Percentiles rank a stretch among this genome's conserved stretches.
These are phyloP conservation scores for Centrapalus pauciflorus DNA, from an alignment of 129 eudicot genomes.

Conservation along the genomic window DNA sequence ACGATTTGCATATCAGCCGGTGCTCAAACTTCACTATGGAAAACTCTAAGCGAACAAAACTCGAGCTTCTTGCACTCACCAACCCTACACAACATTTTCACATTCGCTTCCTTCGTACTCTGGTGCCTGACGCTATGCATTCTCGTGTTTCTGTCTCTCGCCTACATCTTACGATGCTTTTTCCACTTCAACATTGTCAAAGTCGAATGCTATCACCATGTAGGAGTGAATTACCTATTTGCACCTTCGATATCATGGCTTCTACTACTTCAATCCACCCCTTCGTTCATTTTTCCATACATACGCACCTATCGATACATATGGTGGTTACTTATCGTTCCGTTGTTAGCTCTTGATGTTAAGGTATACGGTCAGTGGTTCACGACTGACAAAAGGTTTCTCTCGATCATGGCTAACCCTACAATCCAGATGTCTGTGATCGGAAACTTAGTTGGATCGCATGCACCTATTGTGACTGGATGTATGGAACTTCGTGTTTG, in stretches of 20 bases:
- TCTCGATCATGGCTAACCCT: slow-evolving; percentile 77
- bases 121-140: slow-evolving; percentile 50
- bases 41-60: slow-evolving; percentile 40
- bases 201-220: slow-evolving; percentile 53
- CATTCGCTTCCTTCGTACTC: slow-evolving; percentile 42
- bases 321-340: slow-evolving; percentile 49
- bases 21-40: slow-evolving; percentile 70
- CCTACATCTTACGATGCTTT: slow-evolving; percentile 49
- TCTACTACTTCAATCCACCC: slow-evolving; percentile 47
- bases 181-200: slow-evolving; percentile 55
- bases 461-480: slow-evolving; percentile 63
- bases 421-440: slow-evolving; percentile 74
- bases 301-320: slow-evolving; percentile 12
- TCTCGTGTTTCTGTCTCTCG: slow-evolving; percentile 35
- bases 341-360: slow-evolving; percentile 59
- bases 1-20: slow-evolving; percentile 56
- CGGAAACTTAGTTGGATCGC: slow-evolving; percentile 74
- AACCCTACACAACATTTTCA: slow-evolving; percentile 23
- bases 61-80: slow-evolving; percentile 6
- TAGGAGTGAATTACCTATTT: slow-evolving; percentile 65
- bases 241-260: slow-evolving; percentile 88
- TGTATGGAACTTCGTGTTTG: slow-evolving; percentile 66
- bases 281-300: slow-evolving; percentile 17
- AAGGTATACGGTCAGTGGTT: slow-evolving; percentile 93
- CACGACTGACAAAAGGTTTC: slow-evolving; percentile 54